These are phyloP conservation scores for Rhizoclosmatium globosum DNA, from an alignment of 192 early-diverging fungal species.

Conservation along the genomic window DNA sequence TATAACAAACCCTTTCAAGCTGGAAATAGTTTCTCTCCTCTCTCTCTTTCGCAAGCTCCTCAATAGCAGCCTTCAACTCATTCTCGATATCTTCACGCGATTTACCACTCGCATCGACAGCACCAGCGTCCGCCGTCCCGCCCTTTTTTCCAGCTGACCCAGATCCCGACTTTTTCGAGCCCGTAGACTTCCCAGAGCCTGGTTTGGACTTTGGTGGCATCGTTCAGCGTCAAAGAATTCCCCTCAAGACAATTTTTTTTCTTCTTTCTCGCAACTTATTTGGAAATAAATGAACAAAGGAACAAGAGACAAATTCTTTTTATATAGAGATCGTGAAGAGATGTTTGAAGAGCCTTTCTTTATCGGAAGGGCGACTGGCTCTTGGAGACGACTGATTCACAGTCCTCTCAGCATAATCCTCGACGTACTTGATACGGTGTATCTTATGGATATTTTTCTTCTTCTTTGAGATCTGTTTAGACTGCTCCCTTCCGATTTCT, in stretches of 20 bases:
- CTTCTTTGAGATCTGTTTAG: no score
- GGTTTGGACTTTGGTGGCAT: constrained; percentile 27
- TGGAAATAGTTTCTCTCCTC: constrained; percentile 72
- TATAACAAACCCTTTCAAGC: constrained; percentile 57
- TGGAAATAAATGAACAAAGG: no score
- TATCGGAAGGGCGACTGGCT: no score
- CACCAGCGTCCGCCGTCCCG: constrained; percentile 9
- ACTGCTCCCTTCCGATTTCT: no score
- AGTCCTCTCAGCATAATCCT: no score
- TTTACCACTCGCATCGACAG: constrained; percentile 40
- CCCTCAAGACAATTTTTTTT: constrained; percentile 1
- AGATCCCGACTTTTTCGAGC: constrained; percentile 26
- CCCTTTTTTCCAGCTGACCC: constrained; percentile 26
- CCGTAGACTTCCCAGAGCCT: constrained; percentile 19
- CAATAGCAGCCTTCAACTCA: constrained; percentile 59
- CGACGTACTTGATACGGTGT: no score
- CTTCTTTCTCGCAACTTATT: no score
- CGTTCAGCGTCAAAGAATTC: not conserved
- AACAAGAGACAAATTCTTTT: no score
- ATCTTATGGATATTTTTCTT: no score
- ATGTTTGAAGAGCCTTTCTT: no score
- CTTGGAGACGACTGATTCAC: no score
- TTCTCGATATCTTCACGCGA: constrained; percentile 51
- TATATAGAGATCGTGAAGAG: no score
- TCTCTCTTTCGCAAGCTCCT: constrained; percentile 60